Percentiles rank a stretch among this genome's conserved stretches.
Evolutionary conservation across 1,284 basidiomycete species (phyloP).

Genomic region (Trametes sp.): DNA sequence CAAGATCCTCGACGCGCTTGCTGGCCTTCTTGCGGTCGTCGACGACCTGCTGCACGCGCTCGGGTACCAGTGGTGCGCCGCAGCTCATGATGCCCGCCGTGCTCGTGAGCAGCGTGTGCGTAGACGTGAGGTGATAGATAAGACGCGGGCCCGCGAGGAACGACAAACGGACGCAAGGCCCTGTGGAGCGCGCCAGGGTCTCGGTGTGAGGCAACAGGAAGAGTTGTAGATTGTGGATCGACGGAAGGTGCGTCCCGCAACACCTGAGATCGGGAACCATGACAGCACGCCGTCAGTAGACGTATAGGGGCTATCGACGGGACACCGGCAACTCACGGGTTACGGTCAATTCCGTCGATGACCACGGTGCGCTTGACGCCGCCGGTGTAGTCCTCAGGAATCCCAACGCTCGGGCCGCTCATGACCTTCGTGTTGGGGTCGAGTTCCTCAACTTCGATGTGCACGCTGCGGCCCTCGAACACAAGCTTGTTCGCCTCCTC

Average conservation of each 20-base stretch:
- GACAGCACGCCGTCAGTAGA: too few relatives aligned
- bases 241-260: slow-evolving; percentile 86
- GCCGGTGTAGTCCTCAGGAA: slow-evolving; percentile 76
- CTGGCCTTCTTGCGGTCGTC: slow-evolving; percentile 68
- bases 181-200: slow-evolving; percentile 61
- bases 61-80: slow-evolving; percentile 67
- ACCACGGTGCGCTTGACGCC: slow-evolving; percentile 84
- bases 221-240: slow-evolving; percentile 73
- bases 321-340: slow-evolving; percentile 60
- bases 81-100: slow-evolving; percentile 72
- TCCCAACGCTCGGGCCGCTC: slow-evolving; percentile 58
- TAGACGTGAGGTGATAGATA: slow-evolving; percentile 62
- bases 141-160: slow-evolving; percentile 85
- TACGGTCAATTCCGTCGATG: slow-evolving; percentile 84
- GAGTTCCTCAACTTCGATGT: slow-evolving; percentile 75
- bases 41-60: slow-evolving; percentile 73
- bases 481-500: slow-evolving; percentile 70
- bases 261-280: slow-evolving; percentile 63
- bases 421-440: slow-evolving; percentile 52
- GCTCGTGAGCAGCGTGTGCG: slow-evolving; percentile 61
- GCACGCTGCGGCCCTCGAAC: slow-evolving; percentile 67
- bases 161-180: slow-evolving; percentile 70
- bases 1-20: slow-evolving; percentile 70
- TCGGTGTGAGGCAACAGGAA: slow-evolving; percentile 76
- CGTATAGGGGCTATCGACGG: too few relatives aligned